phyloP scores from a whole-genome alignment of 306 rosid genomes.

The Abrus pulchellus region DNA sequence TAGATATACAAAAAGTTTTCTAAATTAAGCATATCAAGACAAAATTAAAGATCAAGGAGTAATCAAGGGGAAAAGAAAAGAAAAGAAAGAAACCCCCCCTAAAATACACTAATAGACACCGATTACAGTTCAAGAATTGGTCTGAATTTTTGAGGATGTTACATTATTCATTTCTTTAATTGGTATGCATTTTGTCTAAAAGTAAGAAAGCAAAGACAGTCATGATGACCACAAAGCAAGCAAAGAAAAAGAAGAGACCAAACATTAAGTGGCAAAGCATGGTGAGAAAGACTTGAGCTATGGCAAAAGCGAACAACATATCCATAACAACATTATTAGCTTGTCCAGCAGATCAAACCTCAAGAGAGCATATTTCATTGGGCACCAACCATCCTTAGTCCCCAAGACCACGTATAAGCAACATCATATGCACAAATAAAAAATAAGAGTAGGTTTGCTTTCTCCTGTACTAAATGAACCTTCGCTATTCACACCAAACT shows the following conservation, averaged over 20 bases:
- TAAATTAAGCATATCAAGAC: too few species aligned
- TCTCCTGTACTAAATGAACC: constrained; percentile 38
- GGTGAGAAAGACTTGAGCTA: constrained; percentile 48
- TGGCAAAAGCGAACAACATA: constrained; percentile 53
- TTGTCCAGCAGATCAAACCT: constrained; percentile 57
- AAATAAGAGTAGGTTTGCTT: constrained; percentile 38
- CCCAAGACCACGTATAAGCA: constrained; percentile 67
- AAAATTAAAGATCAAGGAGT: too few species aligned
- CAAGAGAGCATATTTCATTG: constrained; percentile 45
- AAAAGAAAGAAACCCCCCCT: too few species aligned
- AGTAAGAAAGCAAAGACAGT: constrained; percentile 31
- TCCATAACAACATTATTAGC: constrained; percentile 53
- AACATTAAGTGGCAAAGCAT: constrained; percentile 60
- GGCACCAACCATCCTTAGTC: constrained; percentile 57
- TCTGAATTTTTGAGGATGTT: too few species aligned
- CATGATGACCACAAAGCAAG: constrained; percentile 49
- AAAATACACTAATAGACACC: too few species aligned
- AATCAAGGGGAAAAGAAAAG: too few species aligned
- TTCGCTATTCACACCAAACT: constrained; percentile 45
- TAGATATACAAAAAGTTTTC: too few species aligned
- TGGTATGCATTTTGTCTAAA: constrained; percentile 52
- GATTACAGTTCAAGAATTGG: too few species aligned
- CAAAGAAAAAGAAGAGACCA: constrained; percentile 57
- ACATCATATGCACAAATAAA: constrained; percentile 59
- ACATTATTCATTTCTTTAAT: constrained; percentile 51